Base-by-base conservation (phyloP, 106 monocot species). In the Chionographis japonica region DNA sequence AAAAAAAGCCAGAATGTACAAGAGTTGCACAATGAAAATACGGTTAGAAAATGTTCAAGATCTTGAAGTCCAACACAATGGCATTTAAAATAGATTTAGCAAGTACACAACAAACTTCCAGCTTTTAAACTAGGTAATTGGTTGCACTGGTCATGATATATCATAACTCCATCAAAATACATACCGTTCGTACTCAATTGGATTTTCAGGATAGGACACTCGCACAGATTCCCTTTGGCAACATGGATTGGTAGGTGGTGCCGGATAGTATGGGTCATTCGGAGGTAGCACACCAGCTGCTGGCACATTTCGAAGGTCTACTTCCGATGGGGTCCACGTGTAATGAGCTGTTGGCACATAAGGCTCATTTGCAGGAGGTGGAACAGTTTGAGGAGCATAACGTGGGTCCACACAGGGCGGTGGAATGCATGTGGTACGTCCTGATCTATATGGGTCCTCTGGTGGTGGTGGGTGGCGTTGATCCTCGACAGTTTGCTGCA, bases 401-500 rank as follows among this genome's bases (percentile, higher is more conserved):
- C 27, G 27, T 27, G 27, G 27, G 27, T 27, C 27, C 27, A 27
- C 27, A 27, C 27, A 27, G 27, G 27, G 27, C 27, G 27, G 27
- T 27, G 27, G 27, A 27, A 27, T 27, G 27, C 27, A 27, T 27
- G 27, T 27, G 27, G 27, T 27, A 27, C 27, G 27, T 27, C 27
- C 27, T 27, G 27, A 27, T 27, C 27, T 27, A 27, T 27, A 27
- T 27, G 27, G 27, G 27, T 27, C 27, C 27, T 27, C 27, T 27
- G 27, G 27, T n/a, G 60, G 37, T 42, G 59, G 61, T 4, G 68
- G 46, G 37, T 54, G 43, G 4, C 12, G 69, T 10, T 58, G 20
- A 0, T 50, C 68, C 16, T 75, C 77, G 6, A 77, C 57, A 71
- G 62, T 40, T 40, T 38, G 71, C 19, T 49, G 52, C 1, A 69